These are phyloP conservation scores for Sarocladiaceae sp. DNA, from an alignment of 2,329 filamentous ascomycete genomes.

Conservation along the genomic window DNA sequence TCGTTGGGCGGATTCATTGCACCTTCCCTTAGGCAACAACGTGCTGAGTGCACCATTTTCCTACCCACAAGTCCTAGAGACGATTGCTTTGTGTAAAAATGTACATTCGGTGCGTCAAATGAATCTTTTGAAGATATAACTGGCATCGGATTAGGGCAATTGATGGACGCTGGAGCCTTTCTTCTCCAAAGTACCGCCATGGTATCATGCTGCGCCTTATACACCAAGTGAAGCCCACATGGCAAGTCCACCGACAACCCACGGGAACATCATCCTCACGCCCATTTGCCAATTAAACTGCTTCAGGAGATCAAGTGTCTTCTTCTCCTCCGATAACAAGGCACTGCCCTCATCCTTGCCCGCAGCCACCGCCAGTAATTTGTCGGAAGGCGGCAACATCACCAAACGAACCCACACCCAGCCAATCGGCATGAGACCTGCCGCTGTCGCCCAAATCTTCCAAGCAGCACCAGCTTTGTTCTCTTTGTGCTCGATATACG, in stretches of 20 bases:
- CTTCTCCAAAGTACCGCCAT: no score
- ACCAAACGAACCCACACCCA: slow-evolving; percentile 6
- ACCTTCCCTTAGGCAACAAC: no score
- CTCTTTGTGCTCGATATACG: background rate
- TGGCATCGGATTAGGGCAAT: no score
- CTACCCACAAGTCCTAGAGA: no score
- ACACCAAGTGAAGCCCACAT: slow-evolving; percentile 14
- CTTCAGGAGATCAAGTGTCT: slow-evolving; percentile 12
- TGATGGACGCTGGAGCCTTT: no score
- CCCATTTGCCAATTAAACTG: slow-evolving; percentile 16
- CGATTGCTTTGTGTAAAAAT: no score
- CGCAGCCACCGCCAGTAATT: background rate
- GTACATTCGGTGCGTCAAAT: no score
- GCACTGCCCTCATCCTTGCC: background rate
- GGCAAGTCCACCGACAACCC: slow-evolving; percentile 16
- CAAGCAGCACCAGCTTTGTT: background rate
- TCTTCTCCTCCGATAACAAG: background rate
- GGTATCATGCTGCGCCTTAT: no score
- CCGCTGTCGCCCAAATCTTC: slow-evolving; percentile 4
- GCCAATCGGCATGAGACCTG: slow-evolving; percentile 5
- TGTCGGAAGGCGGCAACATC: slow-evolving; percentile 2
- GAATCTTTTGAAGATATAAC: no score
- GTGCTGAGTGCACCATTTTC: no score
- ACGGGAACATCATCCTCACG: slow-evolving; percentile 16
- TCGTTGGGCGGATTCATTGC: no score